Conservation (phyloP, 208 protist species). For the Porcisia hertigi region DNA sequence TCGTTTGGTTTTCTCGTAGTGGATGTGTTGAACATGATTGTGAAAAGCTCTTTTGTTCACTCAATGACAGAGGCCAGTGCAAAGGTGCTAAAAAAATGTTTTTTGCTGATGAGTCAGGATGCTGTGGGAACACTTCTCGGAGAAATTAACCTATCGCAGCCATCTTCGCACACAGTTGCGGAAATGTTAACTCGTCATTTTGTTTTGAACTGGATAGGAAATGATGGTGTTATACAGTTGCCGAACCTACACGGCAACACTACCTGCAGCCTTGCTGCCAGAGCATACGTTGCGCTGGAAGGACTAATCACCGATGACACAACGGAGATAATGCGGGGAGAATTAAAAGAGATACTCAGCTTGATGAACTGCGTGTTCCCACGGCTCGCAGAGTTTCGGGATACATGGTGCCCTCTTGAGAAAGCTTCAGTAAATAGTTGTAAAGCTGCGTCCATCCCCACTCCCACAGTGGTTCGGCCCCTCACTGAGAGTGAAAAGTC, state of each 20-base stretch:
- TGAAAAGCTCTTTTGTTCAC: conserved; percentile 64
- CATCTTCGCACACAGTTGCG: conserved; percentile 3
- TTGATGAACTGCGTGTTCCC: conserved; percentile 39
- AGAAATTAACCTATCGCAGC: conserved; percentile 30
- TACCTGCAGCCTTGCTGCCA: conserved; percentile 33
- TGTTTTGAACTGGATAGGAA: conserved; percentile 32
- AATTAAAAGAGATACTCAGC: conserved; percentile 23
- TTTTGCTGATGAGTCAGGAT: conserved; percentile 38
- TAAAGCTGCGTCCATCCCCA: not conserved
- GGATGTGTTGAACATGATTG: conserved; percentile 61
- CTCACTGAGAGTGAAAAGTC: conserved; percentile 36
- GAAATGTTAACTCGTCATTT: conserved; percentile 24
- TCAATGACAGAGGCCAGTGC: conserved; percentile 57
- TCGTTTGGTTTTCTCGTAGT: conserved; percentile 63
- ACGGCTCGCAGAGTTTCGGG: conserved; percentile 12
- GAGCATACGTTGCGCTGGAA: conserved; percentile 34
- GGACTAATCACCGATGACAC: not conserved
- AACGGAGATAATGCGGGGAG: conserved; percentile 9
- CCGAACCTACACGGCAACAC: conserved; percentile 25
- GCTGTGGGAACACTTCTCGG: conserved; percentile 35
- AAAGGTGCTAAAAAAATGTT: conserved; percentile 42
- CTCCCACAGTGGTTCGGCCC: not conserved
- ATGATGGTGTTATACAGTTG: conserved; percentile 24
- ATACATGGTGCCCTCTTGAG: conserved; percentile 28
- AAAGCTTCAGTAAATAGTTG: not conserved